Evolutionary conservation across 73 alveolate genomes (phyloP).

Genomic region (Paramecium primaurelia): DNA sequence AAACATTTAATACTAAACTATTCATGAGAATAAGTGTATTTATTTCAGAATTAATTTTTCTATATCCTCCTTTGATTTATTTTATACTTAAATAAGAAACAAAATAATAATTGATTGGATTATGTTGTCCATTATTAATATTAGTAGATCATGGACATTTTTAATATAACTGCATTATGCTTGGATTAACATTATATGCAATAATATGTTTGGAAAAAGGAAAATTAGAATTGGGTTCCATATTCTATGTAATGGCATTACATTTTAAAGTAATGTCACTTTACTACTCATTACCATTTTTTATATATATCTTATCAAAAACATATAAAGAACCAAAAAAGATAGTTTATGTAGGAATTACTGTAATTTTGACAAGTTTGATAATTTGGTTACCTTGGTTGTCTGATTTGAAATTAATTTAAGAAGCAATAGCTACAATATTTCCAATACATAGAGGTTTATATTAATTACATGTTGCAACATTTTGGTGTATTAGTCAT

Average conservation of each 20-base stretch:
- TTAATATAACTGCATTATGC: constrained; percentile 78
- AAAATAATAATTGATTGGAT: constrained; percentile 41
- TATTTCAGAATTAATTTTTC: constrained; percentile 47
- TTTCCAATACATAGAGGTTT: constrained; percentile 81
- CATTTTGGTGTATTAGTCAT: background rate
- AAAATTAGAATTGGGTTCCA: constrained; percentile 72
- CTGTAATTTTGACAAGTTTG: background rate
- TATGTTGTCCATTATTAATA: constrained; percentile 77
- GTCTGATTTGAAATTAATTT: background rate
- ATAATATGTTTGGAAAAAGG: constrained; percentile 64
- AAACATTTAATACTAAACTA: constrained; percentile 69
- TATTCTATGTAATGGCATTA: constrained; percentile 76
- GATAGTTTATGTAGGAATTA: constrained; percentile 48
- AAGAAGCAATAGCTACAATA: constrained; percentile 56
- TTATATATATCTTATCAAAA: constrained; percentile 69
- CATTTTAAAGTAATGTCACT: constrained; percentile 91
- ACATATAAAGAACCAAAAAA: constrained; percentile 28
- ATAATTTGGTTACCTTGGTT: constrained; percentile 48
- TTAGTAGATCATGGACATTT: constrained; percentile 98
- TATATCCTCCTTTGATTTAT: constrained; percentile 28
- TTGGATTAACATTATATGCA: constrained; percentile 83
- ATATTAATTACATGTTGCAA: constrained; percentile 19
- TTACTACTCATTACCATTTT: constrained; percentile 87
- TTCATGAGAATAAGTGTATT: constrained; percentile 74
- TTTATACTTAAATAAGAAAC: background rate